Evolutionary conservation across 495 filamentous ascomycete genomes (phyloP).

Genomic region (Achaetomiella virescens): DNA sequence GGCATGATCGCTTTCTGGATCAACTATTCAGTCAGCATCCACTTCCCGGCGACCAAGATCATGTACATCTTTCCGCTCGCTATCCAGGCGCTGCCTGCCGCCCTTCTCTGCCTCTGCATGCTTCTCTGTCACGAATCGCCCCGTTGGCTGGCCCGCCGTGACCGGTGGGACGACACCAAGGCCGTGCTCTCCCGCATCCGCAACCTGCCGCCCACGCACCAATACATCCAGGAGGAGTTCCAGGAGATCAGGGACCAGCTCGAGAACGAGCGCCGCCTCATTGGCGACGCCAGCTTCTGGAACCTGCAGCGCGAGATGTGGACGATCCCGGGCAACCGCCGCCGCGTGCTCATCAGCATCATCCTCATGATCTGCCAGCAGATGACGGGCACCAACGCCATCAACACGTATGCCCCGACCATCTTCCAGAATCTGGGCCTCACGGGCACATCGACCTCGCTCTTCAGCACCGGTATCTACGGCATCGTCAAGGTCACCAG

Average conservation of each 20-base stretch:
- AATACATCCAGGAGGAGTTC: constrained; percentile 61
- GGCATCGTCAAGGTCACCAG: constrained; percentile 44
- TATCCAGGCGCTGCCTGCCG: constrained; percentile 59
- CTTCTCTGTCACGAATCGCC: constrained; percentile 60
- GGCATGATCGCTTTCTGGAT: constrained; percentile 54
- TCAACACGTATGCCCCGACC: constrained; percentile 49
- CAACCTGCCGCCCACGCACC: constrained; percentile 49
- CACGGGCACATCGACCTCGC: constrained; percentile 37
- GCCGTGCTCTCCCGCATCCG: constrained; percentile 50
- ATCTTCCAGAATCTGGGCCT: constrained; percentile 47
- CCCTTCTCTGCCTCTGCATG: constrained; percentile 51
- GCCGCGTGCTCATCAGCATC: constrained; percentile 38
- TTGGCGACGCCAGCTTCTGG: constrained; percentile 56
- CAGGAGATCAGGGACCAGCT: constrained; percentile 61
- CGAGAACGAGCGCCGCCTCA: constrained; percentile 60
- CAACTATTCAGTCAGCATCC: constrained; percentile 46
- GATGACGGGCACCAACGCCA: constrained; percentile 39
- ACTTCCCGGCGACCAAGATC: constrained; percentile 32
- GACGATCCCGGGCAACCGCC: constrained; percentile 53
- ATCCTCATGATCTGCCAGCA: constrained; percentile 45
- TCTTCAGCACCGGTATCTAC: constrained; percentile 48
- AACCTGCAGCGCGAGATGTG: constrained; percentile 67
- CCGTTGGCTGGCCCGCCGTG: constrained; percentile 61
- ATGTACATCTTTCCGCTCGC: constrained; percentile 63
- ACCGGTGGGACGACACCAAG: constrained; percentile 63